Conservation (phyloP, 2,329 filamentous ascomycete species). For the Apiospora arundinis region DNA sequence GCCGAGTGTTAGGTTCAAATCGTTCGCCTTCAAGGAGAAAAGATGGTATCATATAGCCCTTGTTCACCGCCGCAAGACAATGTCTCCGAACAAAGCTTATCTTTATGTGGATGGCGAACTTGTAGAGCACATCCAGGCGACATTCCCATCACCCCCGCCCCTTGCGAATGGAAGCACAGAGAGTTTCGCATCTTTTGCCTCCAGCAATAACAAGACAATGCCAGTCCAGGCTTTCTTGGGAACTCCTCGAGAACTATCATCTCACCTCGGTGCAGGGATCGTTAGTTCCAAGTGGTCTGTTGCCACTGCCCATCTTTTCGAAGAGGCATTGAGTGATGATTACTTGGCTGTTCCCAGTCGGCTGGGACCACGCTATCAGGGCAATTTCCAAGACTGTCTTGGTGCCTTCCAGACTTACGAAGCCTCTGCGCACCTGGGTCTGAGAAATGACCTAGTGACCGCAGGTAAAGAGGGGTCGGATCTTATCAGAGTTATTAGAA, state of each 20-base stretch:
- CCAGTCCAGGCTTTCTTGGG: constrained; percentile 92
- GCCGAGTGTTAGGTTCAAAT: constrained; percentile 93
- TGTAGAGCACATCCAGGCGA: constrained; percentile 86
- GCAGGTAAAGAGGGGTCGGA: constrained; percentile 93
- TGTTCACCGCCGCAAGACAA: constrained; percentile 81
- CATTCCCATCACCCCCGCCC: constrained; percentile 81
- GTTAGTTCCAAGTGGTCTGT: constrained; percentile 86
- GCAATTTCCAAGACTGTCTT: constrained; percentile 95
- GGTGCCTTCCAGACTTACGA: constrained; percentile 96
- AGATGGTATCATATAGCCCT: constrained; percentile 94
- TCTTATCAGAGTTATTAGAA: constrained; percentile 85
- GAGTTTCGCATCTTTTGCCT: constrained; percentile 74
- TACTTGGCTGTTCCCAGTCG: constrained; percentile 89
- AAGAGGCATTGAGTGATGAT: constrained; percentile 88
- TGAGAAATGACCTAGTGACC: constrained; percentile 90
- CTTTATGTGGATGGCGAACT: constrained; percentile 95
- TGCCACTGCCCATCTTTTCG: constrained; percentile 87
- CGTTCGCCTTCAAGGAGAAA: constrained; percentile 74
- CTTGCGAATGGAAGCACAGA: constrained; percentile 67
- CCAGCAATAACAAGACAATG: constrained; percentile 60
- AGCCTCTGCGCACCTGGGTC: constrained; percentile 86
- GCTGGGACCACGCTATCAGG: constrained; percentile 88
- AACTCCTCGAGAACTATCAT: constrained; percentile 86
- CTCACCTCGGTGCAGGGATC: constrained; percentile 73
- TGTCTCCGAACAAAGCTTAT: constrained; percentile 79